These are phyloP conservation scores for Globisporangium takayamanum DNA, from an alignment of 352 stramenopile species.

Conservation along the genomic window DNA sequence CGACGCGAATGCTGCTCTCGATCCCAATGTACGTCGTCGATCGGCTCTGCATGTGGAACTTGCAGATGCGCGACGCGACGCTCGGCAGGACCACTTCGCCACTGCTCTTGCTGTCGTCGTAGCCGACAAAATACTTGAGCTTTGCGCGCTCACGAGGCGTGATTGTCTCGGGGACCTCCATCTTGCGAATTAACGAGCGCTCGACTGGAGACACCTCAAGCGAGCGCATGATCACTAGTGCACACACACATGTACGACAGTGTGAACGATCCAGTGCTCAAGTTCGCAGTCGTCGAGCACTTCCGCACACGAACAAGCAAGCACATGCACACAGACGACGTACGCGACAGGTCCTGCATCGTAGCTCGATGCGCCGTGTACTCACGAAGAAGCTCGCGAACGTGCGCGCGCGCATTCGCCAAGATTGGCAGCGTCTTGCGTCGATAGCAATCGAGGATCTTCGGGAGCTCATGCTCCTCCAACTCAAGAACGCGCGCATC, in stretches of 20 bases:
- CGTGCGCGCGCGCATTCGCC: slow-evolving; percentile 29
- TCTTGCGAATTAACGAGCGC: slow-evolving; percentile 30
- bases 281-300: background rate
- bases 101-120: slow-evolving; percentile 17
- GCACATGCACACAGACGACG: slow-evolving; percentile 1
- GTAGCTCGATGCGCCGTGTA: slow-evolving; percentile 11
- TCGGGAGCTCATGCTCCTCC: slow-evolving; percentile 36
- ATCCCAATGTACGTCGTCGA: slow-evolving; percentile 64
- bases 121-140: slow-evolving; percentile 26
- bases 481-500: slow-evolving; percentile 34
- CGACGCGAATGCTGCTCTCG: slow-evolving; percentile 62
- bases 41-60: slow-evolving; percentile 47
- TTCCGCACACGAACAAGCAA: background rate
- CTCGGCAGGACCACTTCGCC: slow-evolving; percentile 17
- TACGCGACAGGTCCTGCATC: slow-evolving; percentile 7
- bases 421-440: slow-evolving; percentile 46
- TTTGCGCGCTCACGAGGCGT: slow-evolving; percentile 16
- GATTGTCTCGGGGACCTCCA: slow-evolving; percentile 32
- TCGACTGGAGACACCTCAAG: slow-evolving; percentile 15
- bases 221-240: slow-evolving; percentile 2
- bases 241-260: background rate
- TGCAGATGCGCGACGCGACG: slow-evolving; percentile 29
- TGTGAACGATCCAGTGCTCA: slow-evolving; percentile 7
- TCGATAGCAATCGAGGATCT: slow-evolving; percentile 41
- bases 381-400: slow-evolving; percentile 20